Base-by-base conservation (phyloP, 1,284 basidiomycete species). In the Boletellus deceptivus region DNA sequence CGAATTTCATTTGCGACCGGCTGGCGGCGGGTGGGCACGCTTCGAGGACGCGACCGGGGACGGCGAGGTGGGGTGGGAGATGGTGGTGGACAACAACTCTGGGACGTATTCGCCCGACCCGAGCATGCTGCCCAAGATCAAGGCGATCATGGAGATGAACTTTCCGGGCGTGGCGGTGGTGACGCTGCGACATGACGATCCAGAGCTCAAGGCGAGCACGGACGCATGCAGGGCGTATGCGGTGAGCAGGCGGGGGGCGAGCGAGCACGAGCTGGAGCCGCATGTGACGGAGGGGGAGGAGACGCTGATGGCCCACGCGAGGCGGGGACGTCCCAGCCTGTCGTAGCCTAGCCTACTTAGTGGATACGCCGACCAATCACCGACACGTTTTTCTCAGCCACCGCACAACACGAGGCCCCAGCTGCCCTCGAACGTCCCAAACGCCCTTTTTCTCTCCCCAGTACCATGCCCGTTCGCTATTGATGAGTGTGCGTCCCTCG, bases 41-140 rank as follows among this genome's bases (percentile, higher is more conserved):
- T 87, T 89, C 70, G 69, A 59, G 43, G 85, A 87, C 56, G 69
- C 67, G 31, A 74, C 61, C 1, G 60, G 65, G 1, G 87, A 88
- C 59, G 72, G 74, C 3, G 67, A 74, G 6, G 78, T 82, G 37
- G 60, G 73, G 35, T 89, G 87, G 87, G 84, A 89, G 65, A 64
- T 89, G 38, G 83, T 88, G 46, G 77, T 89, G 59, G 86, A 89
- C 64, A 89, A 89, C 60, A 87, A 88, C 62, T 84, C 81, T 54
- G 86, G 86, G 35, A 89, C 86, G 44, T 89, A 89, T 61, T 75
- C 83, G 17, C 86, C 87, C 3, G 80, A 86, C 63, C 73, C 76
- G 54, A 67, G 55, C 50, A 57, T 87, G 56, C 68, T 89, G 7
- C 79, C 81, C 2, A 63, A 72, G 46, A 62, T 88, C 54, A 77